Conservation (phyloP, 768 basidiomycete genomes). For the Polyporus arcularius region DNA sequence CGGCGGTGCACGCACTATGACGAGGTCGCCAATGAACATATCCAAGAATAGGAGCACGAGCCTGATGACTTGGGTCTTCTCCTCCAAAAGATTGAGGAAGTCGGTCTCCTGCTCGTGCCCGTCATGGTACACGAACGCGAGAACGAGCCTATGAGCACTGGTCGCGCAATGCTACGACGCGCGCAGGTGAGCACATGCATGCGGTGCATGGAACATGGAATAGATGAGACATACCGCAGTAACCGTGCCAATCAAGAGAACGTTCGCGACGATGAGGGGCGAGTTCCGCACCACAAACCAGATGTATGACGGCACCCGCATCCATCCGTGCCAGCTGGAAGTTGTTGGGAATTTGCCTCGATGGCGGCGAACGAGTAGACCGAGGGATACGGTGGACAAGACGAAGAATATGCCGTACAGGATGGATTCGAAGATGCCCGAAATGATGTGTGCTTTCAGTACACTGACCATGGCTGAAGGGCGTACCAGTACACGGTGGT, state of each 20-base stretch:
- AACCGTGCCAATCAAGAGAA: constrained; percentile 1
- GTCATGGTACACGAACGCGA: too few relatives aligned
- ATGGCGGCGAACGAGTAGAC: background rate
- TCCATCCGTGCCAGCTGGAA: background rate
- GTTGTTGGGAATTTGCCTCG: background rate
- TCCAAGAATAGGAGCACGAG: background rate
- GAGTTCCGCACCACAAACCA: background rate
- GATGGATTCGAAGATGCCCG: background rate
- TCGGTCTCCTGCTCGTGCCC: too few relatives aligned
- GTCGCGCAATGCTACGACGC: background rate
- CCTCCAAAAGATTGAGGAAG: too few relatives aligned
- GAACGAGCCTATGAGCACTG: background rate
- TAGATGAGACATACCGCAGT: background rate
- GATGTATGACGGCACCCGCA: background rate
- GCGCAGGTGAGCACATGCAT: background rate
- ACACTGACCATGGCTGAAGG: background rate
- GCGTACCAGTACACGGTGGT: too few relatives aligned
- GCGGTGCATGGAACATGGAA: background rate
- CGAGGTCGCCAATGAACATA: background rate
- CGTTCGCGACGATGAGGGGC: constrained; percentile 2
- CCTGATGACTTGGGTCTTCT: too few relatives aligned
- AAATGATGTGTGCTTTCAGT: background rate
- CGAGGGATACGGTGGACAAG: background rate
- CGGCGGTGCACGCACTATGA: background rate
- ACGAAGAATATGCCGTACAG: background rate